phyloP scores from a whole-genome alignment of 108 stramenopile genomes.

The Schizochytrium sp. region DNA sequence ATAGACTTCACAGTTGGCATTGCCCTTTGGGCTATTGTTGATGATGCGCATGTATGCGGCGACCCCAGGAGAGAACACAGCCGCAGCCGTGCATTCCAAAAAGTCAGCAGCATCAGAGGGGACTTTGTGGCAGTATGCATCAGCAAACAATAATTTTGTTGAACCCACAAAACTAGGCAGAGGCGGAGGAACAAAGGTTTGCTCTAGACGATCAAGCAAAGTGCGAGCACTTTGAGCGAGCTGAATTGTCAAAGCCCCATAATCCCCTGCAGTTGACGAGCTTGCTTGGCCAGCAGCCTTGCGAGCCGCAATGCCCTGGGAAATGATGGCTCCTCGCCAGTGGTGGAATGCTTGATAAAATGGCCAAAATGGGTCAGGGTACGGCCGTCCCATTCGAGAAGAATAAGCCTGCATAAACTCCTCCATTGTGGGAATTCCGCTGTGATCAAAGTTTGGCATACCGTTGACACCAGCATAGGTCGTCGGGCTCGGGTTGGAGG shows the following conservation, averaged over 20 bases:
- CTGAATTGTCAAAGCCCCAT: constrained; percentile 19
- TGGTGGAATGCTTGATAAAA: constrained; percentile 87
- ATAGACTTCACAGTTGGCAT: background rate
- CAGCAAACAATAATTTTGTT: background rate
- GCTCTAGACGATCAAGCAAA: background rate
- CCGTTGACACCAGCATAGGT: constrained; percentile 61
- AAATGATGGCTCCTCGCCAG: constrained; percentile 94
- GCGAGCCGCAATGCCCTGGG: constrained; percentile 92
- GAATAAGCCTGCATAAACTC: constrained; percentile 9
- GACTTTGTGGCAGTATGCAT: constrained; percentile 30
- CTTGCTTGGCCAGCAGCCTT: constrained; percentile 63
- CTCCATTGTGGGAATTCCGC: constrained; percentile 64
- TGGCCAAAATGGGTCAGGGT: constrained; percentile 59
- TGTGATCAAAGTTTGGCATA: constrained; percentile 74
- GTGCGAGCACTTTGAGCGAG: background rate
- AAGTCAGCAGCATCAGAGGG: background rate
- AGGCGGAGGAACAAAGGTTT: background rate
- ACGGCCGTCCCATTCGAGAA: background rate
- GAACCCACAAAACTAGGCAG: background rate
- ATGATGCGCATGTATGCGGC: background rate
- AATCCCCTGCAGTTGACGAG: constrained; percentile 15
- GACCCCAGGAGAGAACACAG: background rate
- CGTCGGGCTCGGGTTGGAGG: background rate
- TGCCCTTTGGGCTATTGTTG: background rate
- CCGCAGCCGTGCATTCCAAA: background rate